These are phyloP conservation scores for Epichloe scottii DNA, from an alignment of 2,329 filamentous ascomycete species.

Conservation along the genomic window DNA sequence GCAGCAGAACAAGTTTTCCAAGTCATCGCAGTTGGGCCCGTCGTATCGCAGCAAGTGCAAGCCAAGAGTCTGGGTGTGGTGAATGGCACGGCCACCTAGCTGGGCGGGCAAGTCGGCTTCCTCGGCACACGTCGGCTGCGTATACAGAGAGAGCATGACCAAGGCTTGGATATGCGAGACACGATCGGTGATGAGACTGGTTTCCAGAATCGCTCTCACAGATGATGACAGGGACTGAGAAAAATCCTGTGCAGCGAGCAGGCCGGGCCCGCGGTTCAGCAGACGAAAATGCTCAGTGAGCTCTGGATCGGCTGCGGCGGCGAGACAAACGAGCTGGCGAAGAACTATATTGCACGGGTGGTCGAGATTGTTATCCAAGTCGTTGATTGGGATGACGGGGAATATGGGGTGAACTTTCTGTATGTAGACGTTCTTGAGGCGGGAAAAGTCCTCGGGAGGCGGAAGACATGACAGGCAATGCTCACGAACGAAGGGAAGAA, in stretches of 20 bases:
- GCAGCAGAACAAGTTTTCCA: constrained; percentile 41
- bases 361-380: constrained; percentile 18
- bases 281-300: constrained; percentile 33
- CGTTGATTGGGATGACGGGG: constrained; percentile 32
- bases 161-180: constrained; percentile 42
- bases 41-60: constrained; percentile 37
- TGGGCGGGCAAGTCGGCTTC: constrained; percentile 43
- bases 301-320: constrained; percentile 37
- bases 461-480: constrained; percentile 37
- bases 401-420: constrained; percentile 43
- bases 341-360: constrained; percentile 30
- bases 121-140: constrained; percentile 39
- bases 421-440: constrained; percentile 33
- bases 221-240: constrained; percentile 35
- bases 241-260: constrained; percentile 34
- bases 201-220: constrained; percentile 36
- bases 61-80: constrained; percentile 43
- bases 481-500: constrained; percentile 30
- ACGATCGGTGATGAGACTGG: constrained; percentile 40
- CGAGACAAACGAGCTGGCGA: constrained; percentile 41
- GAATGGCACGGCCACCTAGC: constrained; percentile 39
- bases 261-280: constrained; percentile 21
- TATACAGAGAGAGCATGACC: constrained; percentile 43
- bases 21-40: constrained; percentile 26
- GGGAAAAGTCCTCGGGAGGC: constrained; percentile 31